Percentiles rank a stretch among this genome's conserved stretches.
Evolutionary conservation across 306 rosid species (phyloP).

Genomic region (Dryas alaskensis): DNA sequence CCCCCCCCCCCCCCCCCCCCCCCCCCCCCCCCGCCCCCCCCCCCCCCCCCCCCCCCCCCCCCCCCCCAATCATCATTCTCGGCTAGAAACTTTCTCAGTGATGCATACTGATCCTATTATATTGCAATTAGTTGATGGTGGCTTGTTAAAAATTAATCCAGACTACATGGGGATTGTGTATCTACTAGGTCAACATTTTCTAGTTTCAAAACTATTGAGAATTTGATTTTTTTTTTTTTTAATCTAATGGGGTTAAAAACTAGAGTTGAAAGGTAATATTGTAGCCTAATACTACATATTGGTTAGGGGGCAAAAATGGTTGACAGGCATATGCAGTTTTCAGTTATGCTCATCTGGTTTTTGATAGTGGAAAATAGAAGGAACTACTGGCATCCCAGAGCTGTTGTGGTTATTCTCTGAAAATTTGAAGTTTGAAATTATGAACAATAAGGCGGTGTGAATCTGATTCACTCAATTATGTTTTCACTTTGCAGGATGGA

Average conservation of each 20-base stretch:
- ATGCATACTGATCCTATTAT: not conserved
- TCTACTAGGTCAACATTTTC: not conserved
- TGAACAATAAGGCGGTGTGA: not conserved
- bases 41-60: too few relatives aligned
- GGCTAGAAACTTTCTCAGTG: not conserved
- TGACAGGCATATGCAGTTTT: not conserved
- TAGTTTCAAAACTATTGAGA: not conserved
- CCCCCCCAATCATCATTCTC: not conserved
- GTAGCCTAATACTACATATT: not conserved
- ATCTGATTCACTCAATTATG: conserved; percentile 13
- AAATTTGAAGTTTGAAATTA: not conserved
- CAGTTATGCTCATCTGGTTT: not conserved
- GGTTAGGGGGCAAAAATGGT: not conserved
- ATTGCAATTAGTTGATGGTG: not conserved
- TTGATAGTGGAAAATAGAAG: not conserved
- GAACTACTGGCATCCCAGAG: not conserved
- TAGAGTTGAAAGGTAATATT: not conserved
- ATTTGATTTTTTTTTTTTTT: not conserved
- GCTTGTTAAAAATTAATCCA: not conserved
- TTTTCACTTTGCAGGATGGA: conserved; percentile 57
- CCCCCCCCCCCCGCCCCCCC: too few relatives aligned
- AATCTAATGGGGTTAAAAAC: not conserved
- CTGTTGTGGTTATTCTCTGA: not conserved
- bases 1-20: too few relatives aligned
- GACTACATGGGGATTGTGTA: not conserved